phyloP scores from a whole-genome alignment of 2,329 filamentous ascomycete genomes.

The Aspergillus eucalypticola region DNA sequence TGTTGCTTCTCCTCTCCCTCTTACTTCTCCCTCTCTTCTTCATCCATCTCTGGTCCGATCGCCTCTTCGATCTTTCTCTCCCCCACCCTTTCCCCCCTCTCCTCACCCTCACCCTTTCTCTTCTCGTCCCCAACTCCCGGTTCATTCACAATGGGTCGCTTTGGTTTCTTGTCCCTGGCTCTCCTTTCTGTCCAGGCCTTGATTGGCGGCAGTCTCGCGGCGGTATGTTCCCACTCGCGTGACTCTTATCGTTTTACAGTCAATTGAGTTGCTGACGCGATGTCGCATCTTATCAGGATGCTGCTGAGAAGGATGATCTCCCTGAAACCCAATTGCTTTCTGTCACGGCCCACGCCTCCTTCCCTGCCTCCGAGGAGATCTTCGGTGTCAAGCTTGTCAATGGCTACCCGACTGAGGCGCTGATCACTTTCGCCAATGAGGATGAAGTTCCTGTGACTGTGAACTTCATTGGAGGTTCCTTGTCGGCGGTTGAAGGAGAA shows the following conservation, averaged over 20 bases:
- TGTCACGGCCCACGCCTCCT: slow-evolving; percentile 58
- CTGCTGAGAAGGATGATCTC: slow-evolving; percentile 67
- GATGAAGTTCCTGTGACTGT: slow-evolving; percentile 75
- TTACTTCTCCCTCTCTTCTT: slow-evolving; percentile 7
- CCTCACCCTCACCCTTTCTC: slow-evolving; percentile 16
- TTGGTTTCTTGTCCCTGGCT: slow-evolving; percentile 71
- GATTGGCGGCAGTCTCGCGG: slow-evolving; percentile 62
- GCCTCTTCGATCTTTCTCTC: not conserved
- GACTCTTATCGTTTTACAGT: not conserved
- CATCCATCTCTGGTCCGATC: not conserved
- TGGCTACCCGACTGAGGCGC: slow-evolving; percentile 77
- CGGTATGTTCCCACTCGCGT: slow-evolving; percentile 51
- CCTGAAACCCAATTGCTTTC: slow-evolving; percentile 62
- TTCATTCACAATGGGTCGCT: slow-evolving; percentile 64
- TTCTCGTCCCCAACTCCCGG: slow-evolving; percentile 11
- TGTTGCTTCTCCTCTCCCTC: not conserved
- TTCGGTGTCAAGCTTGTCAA: slow-evolving; percentile 97
- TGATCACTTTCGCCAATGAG: slow-evolving; percentile 81
- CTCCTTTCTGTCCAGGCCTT: slow-evolving; percentile 70
- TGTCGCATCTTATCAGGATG: slow-evolving; percentile 40
- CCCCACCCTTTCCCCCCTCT: slow-evolving; percentile 7
- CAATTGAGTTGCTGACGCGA: slow-evolving; percentile 27
- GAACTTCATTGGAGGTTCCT: slow-evolving; percentile 72
- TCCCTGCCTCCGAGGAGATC: slow-evolving; percentile 74
- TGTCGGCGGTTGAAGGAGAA: slow-evolving; percentile 62